Base-by-base conservation (phyloP, 345 rosid genomes). In the Populus alba region DNA sequence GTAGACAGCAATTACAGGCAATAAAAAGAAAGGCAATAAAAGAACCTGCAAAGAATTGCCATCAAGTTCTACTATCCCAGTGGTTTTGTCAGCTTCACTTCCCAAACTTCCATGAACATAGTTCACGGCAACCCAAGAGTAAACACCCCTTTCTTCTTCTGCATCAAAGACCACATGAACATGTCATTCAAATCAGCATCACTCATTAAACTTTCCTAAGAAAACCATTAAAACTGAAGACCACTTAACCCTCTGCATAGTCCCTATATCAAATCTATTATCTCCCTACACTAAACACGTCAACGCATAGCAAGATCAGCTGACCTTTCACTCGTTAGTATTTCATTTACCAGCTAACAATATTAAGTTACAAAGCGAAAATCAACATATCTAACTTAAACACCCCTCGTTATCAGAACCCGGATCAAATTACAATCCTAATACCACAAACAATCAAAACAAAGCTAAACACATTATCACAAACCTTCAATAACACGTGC, bases 61-160 rank as follows among this genome's bases (percentile, higher is more conserved):
- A 80, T 85, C 90, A 49, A 87, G 87, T 82, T 85, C 81, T 51
- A 87, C 79, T 51, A 84, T 39, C 81, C 90, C 90, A 15, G 78
- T 74, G 35, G 88, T 87, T 71, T 80, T 78, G 27, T 68, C 55
- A 57, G 90, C 83, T 71, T 83, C 82, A 45, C 81, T 81, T 78
- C 86, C 88, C 84, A 87, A 68, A 62, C 74, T 82, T 66, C 90
- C 90, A 77, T 85, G 83, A 76, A 68, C 79, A 80, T 87, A 85
- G 75, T 87, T 87, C 37, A 83, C 81, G 17, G 90, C 90, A 35
- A 85, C 75, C 90, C 90, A 87, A 65, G 83, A 75, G 76, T 80
- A 83, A 49, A 81, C 75, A 29, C 87, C 88, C 65, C 76, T 80
- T 47, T 87, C 90, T 71, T 82, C 76, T 27, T 84, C 88, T 85